Percentiles rank a stretch among this genome's conserved stretches.
These are phyloP conservation scores for Solanum microdontum DNA, from an alignment of 257 asterid genomes.

Conservation along the genomic window DNA sequence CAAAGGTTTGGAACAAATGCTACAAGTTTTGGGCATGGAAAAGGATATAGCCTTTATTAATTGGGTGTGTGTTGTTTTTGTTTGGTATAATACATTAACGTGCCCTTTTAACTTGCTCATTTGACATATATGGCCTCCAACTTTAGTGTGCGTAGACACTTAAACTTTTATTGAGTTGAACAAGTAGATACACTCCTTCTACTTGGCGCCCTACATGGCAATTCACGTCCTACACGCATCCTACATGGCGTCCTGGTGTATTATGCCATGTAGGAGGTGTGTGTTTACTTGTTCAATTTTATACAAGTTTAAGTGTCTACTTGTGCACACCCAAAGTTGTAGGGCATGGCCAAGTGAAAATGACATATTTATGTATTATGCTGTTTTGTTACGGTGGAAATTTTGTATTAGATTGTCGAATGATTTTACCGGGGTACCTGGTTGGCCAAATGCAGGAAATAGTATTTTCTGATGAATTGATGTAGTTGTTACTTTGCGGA, in stretches of 20 bases:
- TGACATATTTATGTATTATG: background rate
- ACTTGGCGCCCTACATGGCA: background rate
- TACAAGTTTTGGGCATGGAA: background rate
- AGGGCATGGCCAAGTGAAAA: background rate
- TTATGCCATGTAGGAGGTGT: background rate
- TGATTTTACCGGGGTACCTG: background rate
- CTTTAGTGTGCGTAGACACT: too few species aligned
- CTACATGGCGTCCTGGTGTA: too few species aligned
- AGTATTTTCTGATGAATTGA: background rate
- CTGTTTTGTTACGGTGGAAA: background rate
- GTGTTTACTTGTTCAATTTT: background rate
- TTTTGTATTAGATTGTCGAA: background rate
- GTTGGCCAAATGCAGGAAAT: background rate
- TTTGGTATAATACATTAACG: too few species aligned
- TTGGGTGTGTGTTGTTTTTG: background rate
- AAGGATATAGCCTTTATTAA: background rate
- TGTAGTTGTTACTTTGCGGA: background rate
- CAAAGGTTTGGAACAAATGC: background rate
- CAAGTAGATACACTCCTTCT: background rate
- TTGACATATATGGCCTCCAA: background rate
- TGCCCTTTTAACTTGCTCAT: background rate
- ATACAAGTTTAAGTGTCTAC: background rate
- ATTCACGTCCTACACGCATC: background rate
- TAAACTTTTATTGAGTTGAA: background rate
- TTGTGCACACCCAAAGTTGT: background rate